These are phyloP conservation scores for Wallacemonas sp. DNA, from an alignment of 208 protist species.

Conservation along the genomic window DNA sequence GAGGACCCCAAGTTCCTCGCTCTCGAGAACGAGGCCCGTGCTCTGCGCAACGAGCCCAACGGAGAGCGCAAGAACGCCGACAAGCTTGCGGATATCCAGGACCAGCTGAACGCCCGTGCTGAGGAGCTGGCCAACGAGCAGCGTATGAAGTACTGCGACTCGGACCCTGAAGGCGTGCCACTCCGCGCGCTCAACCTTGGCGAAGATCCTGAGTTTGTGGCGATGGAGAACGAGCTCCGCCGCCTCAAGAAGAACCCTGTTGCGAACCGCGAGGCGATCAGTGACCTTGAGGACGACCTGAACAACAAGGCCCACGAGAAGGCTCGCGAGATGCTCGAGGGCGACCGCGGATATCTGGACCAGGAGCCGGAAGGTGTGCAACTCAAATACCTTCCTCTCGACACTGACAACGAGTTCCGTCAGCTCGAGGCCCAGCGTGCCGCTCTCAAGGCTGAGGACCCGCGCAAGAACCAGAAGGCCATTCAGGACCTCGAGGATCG, in stretches of 20 bases:
- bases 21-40: constrained; percentile 64
- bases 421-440: constrained; percentile 68
- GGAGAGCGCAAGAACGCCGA: constrained; percentile 40
- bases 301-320: constrained; percentile 63
- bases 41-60: constrained; percentile 36
- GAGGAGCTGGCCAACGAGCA: constrained; percentile 56
- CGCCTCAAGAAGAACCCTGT: constrained; percentile 62
- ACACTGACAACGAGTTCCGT: constrained; percentile 26
- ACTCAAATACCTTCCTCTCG: constrained; percentile 27
- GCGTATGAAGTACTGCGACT: constrained; percentile 53
- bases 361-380: constrained; percentile 50
- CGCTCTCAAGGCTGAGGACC: constrained; percentile 58
- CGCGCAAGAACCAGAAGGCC: constrained; percentile 42
- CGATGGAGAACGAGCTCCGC: constrained; percentile 53
- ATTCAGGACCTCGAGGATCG: constrained; percentile 63
- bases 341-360: constrained; percentile 70
- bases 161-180: constrained; percentile 43
- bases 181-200: constrained; percentile 60
- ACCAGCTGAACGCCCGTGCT: constrained; percentile 58
- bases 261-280: constrained; percentile 60
- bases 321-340: constrained; percentile 45
- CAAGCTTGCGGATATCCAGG: constrained; percentile 44
- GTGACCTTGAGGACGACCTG: constrained; percentile 64
- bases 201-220: constrained; percentile 55
- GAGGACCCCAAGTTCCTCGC: constrained; percentile 55